Evolutionary conservation across 1,139 yeast species (phyloP).

Genomic region (Saccharomyces pastorianus): DNA sequence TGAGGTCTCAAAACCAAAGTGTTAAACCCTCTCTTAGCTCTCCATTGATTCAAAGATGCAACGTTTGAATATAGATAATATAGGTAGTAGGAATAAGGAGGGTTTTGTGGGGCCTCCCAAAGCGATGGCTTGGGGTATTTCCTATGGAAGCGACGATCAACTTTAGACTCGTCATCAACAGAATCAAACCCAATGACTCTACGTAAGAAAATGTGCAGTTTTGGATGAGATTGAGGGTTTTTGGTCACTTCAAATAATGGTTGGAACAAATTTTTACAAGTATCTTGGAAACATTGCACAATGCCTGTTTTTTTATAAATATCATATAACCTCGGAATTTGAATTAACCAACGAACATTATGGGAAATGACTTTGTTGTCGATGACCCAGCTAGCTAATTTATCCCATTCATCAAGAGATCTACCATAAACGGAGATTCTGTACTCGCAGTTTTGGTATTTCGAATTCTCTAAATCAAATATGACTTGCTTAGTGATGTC

Average conservation of each 20-base stretch:
- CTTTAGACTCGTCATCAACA: conserved; percentile 95
- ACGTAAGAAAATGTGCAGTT: conserved; percentile 76
- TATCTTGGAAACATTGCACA: conserved; percentile 65
- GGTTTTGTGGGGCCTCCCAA: conserved; percentile 75
- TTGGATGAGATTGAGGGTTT: conserved; percentile 81
- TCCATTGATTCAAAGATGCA: conserved; percentile 76
- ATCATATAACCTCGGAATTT: conserved; percentile 89
- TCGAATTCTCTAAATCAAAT: conserved; percentile 86
- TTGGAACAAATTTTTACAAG: conserved; percentile 66
- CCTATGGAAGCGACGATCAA: conserved; percentile 69
- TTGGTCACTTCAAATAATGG: conserved; percentile 90
- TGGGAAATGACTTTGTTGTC: conserved; percentile 88
- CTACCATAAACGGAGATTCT: conserved; percentile 93
- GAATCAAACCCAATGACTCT: conserved; percentile 97
- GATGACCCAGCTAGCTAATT: conserved; percentile 87
- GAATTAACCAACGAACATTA: conserved; percentile 94
- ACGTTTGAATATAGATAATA: conserved; percentile 83
- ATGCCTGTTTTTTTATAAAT: conserved; percentile 72
- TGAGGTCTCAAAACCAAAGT: conserved; percentile 94
- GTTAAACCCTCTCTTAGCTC: conserved; percentile 65
- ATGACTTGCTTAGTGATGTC: conserved; percentile 90
- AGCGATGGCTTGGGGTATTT: conserved; percentile 75
- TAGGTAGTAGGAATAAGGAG: conserved; percentile 94
- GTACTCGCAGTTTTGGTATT: conserved; percentile 95
- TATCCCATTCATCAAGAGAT: conserved; percentile 86